Evolutionary conservation across 1,284 basidiomycete genomes (phyloP).

Genomic region (Leccinum subrobustum): DNA sequence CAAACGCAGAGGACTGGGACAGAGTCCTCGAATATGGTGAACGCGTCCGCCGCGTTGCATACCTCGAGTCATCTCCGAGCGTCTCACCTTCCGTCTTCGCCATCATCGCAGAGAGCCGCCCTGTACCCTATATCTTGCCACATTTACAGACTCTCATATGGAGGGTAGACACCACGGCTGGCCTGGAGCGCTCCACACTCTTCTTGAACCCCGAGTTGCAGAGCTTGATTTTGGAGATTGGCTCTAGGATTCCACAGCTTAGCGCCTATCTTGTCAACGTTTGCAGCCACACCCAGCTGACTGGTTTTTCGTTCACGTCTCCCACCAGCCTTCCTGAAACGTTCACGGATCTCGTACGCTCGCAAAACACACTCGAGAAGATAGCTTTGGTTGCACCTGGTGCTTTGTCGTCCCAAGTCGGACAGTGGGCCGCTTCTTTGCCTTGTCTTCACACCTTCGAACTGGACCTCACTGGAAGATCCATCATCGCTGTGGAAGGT

Average conservation of each 20-base stretch:
- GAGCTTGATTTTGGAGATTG: constrained; percentile 60
- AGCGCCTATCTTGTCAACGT: constrained; percentile 60
- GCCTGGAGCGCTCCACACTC: constrained; percentile 58
- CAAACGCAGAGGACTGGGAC: constrained; percentile 65
- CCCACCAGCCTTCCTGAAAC: constrained; percentile 66
- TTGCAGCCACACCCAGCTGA: constrained; percentile 57
- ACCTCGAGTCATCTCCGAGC: constrained; percentile 64
- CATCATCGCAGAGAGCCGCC: constrained; percentile 59
- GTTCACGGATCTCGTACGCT: constrained; percentile 60
- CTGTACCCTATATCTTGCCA: constrained; percentile 62
- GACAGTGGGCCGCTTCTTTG: constrained; percentile 64
- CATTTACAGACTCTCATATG: constrained; percentile 65
- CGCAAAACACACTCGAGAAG: constrained; percentile 59
- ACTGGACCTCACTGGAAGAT: constrained; percentile 67
- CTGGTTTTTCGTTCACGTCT: constrained; percentile 65
- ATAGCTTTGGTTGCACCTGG: constrained; percentile 68
- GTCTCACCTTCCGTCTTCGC: constrained; percentile 64
- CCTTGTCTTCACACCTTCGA: constrained; percentile 59
- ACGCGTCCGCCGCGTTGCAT: constrained; percentile 63
- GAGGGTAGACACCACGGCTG: constrained; percentile 64
- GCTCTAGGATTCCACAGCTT: constrained; percentile 53
- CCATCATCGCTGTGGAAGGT: constrained; percentile 64
- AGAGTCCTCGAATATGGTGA: constrained; percentile 61
- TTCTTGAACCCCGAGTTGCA: constrained; percentile 65
- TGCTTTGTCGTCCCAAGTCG: constrained; percentile 62